phyloP scores from a whole-genome alignment of 2,329 filamentous ascomycete species.

The Rhynchosporium graminicola region DNA sequence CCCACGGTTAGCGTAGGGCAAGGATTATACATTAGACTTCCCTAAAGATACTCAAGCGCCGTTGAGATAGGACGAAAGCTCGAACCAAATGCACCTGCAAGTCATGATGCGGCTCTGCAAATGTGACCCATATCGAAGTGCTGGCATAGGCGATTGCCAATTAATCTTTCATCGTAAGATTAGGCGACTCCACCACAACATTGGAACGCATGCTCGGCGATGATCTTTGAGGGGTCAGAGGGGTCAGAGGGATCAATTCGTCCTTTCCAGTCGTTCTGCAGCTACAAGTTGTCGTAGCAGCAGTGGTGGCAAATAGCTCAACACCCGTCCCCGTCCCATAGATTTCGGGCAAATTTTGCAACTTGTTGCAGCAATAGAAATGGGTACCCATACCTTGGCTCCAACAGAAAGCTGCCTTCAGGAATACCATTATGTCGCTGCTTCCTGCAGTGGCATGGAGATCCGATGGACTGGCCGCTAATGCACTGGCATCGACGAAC shows the following conservation, averaged over 20 bases:
- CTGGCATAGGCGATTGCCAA: constrained; percentile 85
- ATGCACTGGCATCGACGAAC: constrained; percentile 38
- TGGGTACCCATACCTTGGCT: constrained; percentile 25
- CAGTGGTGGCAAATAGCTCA: constrained; percentile 40
- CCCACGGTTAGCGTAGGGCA: constrained; percentile 40
- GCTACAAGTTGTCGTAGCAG: constrained; percentile 39
- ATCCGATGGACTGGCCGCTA: constrained; percentile 40
- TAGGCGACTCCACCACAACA: constrained; percentile 63
- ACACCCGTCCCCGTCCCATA: constrained; percentile 32
- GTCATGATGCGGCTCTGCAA: constrained; percentile 61
- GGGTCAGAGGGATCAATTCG: constrained; percentile 39
- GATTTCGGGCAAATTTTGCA: constrained; percentile 34
- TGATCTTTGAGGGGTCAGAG: constrained; percentile 40
- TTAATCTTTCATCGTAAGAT: constrained; percentile 66
- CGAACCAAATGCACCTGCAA: constrained; percentile 37
- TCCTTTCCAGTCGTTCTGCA: constrained; percentile 39
- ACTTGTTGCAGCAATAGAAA: constrained; percentile 29
- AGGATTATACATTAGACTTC: constrained; percentile 39
- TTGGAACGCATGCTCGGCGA: constrained; percentile 41
- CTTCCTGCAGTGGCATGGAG: constrained; percentile 27
- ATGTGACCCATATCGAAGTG: constrained; percentile 81
- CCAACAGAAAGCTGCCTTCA: constrained; percentile 9
- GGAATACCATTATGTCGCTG: constrained; percentile 8
- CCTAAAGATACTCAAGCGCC: constrained; percentile 36
- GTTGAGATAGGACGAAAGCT: constrained; percentile 45